These are phyloP conservation scores for Buddleja alternifolia DNA, from an alignment of 257 asterid genomes.

Conservation along the genomic window DNA sequence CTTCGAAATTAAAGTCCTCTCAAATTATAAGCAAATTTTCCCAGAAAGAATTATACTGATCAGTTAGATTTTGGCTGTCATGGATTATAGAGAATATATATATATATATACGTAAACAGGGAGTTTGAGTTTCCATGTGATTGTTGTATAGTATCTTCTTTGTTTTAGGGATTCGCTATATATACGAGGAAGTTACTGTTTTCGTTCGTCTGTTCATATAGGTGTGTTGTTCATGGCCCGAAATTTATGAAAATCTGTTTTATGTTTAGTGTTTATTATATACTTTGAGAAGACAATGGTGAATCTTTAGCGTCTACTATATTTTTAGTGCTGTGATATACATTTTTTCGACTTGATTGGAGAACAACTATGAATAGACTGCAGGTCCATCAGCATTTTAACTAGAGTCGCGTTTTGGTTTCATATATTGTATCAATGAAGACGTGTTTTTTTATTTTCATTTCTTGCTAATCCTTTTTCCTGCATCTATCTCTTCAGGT, in stretches of 20 bases:
- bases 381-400: too few relatives aligned
- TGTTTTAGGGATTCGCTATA: constrained; percentile 13
- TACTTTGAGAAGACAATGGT: too few relatives aligned
- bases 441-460: not conserved
- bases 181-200: not conserved
- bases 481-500: too few relatives aligned
- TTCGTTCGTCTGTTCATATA: constrained; percentile 15
- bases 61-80: not conserved
- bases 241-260: too few relatives aligned
- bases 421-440: constrained; percentile 1
- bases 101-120: too few relatives aligned
- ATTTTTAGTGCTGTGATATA: too few relatives aligned
- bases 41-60: constrained; percentile 21
- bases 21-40: constrained; percentile 13
- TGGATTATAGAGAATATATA: too few relatives aligned
- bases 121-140: constrained; percentile 9
- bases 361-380: too few relatives aligned
- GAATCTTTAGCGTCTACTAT: too few relatives aligned
- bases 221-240: constrained; percentile 8
- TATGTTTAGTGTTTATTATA: too few relatives aligned
- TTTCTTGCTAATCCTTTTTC: not conserved
- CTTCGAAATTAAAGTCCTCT: constrained; percentile 19
- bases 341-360: too few relatives aligned
- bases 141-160: constrained; percentile 19
- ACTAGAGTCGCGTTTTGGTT: not conserved